Conservation (phyloP, 78 protist genomes). For the Pelomyxa schiedti region DNA sequence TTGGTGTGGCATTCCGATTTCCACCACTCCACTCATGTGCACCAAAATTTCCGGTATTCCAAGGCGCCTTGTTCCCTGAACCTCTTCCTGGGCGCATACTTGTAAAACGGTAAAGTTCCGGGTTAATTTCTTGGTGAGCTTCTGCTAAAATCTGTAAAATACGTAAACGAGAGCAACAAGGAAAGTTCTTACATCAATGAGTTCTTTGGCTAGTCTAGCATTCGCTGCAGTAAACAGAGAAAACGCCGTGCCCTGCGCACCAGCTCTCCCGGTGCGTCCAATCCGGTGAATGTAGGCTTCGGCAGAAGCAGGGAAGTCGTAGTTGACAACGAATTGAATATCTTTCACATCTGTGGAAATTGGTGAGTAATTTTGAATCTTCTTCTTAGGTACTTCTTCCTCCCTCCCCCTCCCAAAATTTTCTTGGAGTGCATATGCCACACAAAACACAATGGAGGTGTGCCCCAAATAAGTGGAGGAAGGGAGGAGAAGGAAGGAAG, state of each 20-base stretch:
- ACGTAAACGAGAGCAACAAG: background rate
- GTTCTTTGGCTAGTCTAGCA: constrained; percentile 18
- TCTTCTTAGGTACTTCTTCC: too few species aligned
- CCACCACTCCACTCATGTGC: too few species aligned
- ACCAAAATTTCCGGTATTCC: too few species aligned
- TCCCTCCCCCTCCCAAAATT: too few species aligned
- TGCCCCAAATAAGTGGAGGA: too few species aligned
- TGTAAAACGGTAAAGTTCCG: background rate
- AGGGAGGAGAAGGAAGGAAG: too few species aligned
- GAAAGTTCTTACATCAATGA: constrained; percentile 3
- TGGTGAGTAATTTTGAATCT: too few species aligned
- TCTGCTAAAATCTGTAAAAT: background rate
- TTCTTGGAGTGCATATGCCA: too few species aligned
- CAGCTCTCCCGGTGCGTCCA: constrained; percentile 96
- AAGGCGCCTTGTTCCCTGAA: too few species aligned
- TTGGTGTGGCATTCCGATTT: too few species aligned
- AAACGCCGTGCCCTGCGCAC: constrained; percentile 77
- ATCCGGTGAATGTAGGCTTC: constrained; percentile 79
- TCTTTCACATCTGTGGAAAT: constrained; percentile 12
- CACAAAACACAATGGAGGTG: too few species aligned
- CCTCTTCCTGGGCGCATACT: background rate
- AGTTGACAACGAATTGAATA: constrained; percentile 49
- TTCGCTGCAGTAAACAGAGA: constrained; percentile 56
- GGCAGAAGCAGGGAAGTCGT: constrained; percentile 44
- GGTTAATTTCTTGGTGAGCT: background rate